Percentiles rank a stretch among this genome's conserved stretches.
These are phyloP conservation scores for Coccomyxa sp. DNA, from an alignment of 139 green algal genomes.

Conservation along the genomic window DNA sequence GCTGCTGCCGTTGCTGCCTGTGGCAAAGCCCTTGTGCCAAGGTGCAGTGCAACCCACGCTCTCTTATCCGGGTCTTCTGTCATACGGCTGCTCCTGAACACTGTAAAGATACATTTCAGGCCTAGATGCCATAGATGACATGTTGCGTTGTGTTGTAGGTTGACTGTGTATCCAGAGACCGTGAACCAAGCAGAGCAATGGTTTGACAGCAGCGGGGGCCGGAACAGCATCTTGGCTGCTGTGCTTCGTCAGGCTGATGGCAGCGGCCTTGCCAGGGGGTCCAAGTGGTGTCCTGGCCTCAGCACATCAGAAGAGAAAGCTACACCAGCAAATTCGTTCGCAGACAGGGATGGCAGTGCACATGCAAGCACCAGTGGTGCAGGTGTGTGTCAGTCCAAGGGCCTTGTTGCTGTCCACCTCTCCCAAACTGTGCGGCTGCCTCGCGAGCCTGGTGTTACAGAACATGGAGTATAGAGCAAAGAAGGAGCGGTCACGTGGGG, in stretches of 20 bases:
- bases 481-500: background rate
- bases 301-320: background rate
- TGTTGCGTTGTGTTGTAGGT: constrained; percentile 23
- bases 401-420: too few species aligned
- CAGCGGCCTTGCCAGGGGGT: constrained; percentile 37
- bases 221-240: constrained; percentile 33
- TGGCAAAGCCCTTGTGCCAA: constrained; percentile 67
- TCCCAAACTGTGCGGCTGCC: too few species aligned
- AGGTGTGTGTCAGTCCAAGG: too few species aligned
- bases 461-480: background rate
- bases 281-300: constrained; percentile 44
- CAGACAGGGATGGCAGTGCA: too few species aligned
- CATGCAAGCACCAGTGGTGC: too few species aligned
- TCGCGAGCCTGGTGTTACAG: background rate
- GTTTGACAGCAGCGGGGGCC: constrained; percentile 32
- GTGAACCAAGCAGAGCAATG: constrained; percentile 21
- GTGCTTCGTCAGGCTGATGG: constrained; percentile 36
- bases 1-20: constrained; percentile 46
- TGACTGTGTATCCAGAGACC: constrained; percentile 71
- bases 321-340: background rate
- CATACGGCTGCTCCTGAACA: background rate
- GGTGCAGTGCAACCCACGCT: background rate
- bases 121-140: background rate
- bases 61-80: background rate
- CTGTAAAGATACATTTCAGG: background rate